Conservation (phyloP, 225 moss, liverwort and hornwort genomes). For the Thuidium tamariscinum region DNA sequence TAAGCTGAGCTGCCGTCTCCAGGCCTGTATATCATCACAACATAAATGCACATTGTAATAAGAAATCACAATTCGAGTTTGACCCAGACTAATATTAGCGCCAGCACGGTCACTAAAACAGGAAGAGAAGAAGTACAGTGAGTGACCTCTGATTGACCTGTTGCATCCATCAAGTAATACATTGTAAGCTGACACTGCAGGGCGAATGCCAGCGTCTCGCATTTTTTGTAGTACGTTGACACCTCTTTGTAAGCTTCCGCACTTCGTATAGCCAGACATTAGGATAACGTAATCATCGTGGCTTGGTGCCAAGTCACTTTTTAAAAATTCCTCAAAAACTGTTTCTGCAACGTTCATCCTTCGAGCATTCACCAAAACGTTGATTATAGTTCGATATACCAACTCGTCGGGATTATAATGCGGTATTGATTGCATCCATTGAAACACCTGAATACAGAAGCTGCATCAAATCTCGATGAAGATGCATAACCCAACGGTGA, state of each 20-base stretch:
- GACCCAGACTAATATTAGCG: background rate
- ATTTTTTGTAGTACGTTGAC: slow-evolving; percentile 51
- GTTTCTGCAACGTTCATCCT: slow-evolving; percentile 85
- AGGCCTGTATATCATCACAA: slow-evolving; percentile 16
- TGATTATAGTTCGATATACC: slow-evolving; percentile 69
- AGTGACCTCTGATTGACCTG: slow-evolving; percentile 54
- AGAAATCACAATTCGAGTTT: background rate
- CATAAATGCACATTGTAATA: background rate
- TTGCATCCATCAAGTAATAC: slow-evolving; percentile 80
- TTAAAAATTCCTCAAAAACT: slow-evolving; percentile 59
- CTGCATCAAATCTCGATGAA: background rate
- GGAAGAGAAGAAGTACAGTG: background rate
- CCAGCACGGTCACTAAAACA: background rate
- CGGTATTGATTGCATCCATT: slow-evolving; percentile 70
- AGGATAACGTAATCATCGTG: slow-evolving; percentile 70
- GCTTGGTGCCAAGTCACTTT: slow-evolving; percentile 44
- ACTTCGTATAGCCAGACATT: slow-evolving; percentile 67
- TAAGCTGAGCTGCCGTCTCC: slow-evolving; percentile 60
- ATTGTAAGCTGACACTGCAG: slow-evolving; percentile 68
- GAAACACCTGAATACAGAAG: slow-evolving; percentile 55
- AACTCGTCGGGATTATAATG: slow-evolving; percentile 44
- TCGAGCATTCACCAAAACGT: slow-evolving; percentile 73
- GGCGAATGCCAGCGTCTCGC: slow-evolving; percentile 57
- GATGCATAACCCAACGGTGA: background rate
- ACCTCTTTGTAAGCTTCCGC: slow-evolving; percentile 68